Evolutionary conservation across 2,329 filamentous ascomycete species (phyloP), one percentile per base, ranked within the genome.

Genomic region (Didymella arachidicola): DNA sequence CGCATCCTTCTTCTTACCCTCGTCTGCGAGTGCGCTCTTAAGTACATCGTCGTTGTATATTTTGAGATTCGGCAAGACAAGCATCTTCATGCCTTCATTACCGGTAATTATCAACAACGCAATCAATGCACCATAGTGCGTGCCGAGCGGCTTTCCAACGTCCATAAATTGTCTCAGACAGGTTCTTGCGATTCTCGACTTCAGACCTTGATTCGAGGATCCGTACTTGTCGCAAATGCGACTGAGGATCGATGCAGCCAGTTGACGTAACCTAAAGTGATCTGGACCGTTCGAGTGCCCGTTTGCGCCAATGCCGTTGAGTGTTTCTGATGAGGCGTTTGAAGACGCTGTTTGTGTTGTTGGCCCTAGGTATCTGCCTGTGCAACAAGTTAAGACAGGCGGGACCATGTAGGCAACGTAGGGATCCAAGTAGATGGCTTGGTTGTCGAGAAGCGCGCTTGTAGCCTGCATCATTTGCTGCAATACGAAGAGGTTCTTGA

Each of bases 111-210:
- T 87, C 2, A 89, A 84, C 2, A 99, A 81, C 1, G 93, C 94
- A 29, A 88, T 85, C 22, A 99, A 84, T 7, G 94, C 92, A 43
- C 95, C 95, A 73, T 95, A 99, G 70, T 97, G 91, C 1, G 94
- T 89, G 1, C 91, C 87, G 0, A 93, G 86, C 0, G 93, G 88
- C 72, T 93, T 92, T 42, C 88, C 87, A 0, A 92, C 91, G 70
- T 97, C 93, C 29, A 99, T 85, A 77, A 97, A 94, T 70, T 90
- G 88, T 79, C 97, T 97, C 32, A 98, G 85, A 71, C 93, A 97
- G 0, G 93, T 95, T n/a, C 95, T 86, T 4, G 93, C 93, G 29
- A 99, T 88, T 63, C 96, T 91, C 2, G 93, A 89, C 57, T 93
- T 92, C 26, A 98, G 86, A 14, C 92, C 89, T 42, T 90, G 88